Conservation (phyloP, 371 early-diverging fungal species). For the Mortierella sp. region DNA sequence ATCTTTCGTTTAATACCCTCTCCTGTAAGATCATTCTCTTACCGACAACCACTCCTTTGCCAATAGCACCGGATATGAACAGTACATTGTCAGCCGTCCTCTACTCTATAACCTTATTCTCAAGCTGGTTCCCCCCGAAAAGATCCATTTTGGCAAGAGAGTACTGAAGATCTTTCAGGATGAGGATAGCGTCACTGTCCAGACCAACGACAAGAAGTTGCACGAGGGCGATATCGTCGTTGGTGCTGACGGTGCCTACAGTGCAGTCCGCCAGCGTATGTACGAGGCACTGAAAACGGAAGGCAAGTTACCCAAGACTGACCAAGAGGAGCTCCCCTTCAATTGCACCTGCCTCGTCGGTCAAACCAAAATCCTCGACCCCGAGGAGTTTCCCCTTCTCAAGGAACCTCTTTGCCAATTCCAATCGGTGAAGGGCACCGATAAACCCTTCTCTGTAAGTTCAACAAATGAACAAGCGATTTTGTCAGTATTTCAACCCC, state of each 20-base stretch:
- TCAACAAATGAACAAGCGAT: neutral
- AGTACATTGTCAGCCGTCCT: constrained; percentile 14
- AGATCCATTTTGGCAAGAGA: constrained; percentile 16
- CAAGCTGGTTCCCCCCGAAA: constrained; percentile 4
- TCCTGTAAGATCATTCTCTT: too few relatives aligned
- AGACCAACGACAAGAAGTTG: constrained; percentile 1
- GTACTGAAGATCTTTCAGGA: neutral
- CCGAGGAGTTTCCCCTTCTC: neutral
- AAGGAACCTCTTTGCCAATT: constrained; percentile 3
- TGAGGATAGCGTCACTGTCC: neutral
- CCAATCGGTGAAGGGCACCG: neutral
- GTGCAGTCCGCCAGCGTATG: constrained; percentile 14
- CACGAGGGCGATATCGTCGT: constrained; percentile 21
- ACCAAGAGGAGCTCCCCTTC: constrained; percentile 13
- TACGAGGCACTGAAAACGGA: constrained; percentile 1
- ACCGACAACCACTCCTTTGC: too few relatives aligned
- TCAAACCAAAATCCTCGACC: neutral
- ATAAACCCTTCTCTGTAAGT: constrained; percentile 15
- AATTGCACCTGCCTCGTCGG: constrained; percentile 18
- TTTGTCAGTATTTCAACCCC: too few relatives aligned
- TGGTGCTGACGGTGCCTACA: constrained; percentile 23
- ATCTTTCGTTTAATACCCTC: too few relatives aligned
- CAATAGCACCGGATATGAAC: constrained; percentile 4
- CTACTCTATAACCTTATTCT: constrained; percentile 12
- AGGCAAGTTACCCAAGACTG: neutral